Base-by-base conservation (phyloP, 169 alveolate genomes). In the Eimeria zaria region DNA sequence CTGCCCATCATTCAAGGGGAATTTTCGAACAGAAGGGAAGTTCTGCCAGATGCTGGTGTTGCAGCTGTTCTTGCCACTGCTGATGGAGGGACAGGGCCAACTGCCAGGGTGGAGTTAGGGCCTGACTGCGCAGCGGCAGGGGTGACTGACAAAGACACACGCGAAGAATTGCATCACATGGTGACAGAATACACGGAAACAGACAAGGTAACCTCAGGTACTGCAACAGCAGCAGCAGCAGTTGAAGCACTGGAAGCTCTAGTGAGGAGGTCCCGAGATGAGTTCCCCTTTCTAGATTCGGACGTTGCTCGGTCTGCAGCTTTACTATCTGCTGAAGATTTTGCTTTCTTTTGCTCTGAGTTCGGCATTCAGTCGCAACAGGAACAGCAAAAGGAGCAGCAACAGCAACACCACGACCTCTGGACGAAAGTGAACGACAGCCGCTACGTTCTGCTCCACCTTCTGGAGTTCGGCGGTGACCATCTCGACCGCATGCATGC, bases 381-480 rank as follows among this genome's bases (percentile, higher is more conserved):
- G 88, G 69, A 44, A 30, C 67, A 30, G 48, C 88, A 78, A 67
- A 64, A 44, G 18, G 48, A 30, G 48, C 73, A 41, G 83, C 92
- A 84, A 1, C 41, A 74, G 22, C 85, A 74, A 24, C 16, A 0
- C 46, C 69, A 51, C 88, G 74, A 76, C 69, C 36, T 83, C 33
- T 53, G 91, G 91, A 53, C 8, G 33, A 62, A 64, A 30, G 94
- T 62, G n/a, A 44, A 44, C 60, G 81, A 41, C 30, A 69, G 78
- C 46, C 91, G 97, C 73, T 95, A 80, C 89, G 96, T 95, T 16
- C 83, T 84, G 51, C 87, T 95, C n/a, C 97, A 95, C 60, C 76
- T 95, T 46, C 41, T 87, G 69, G 97, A 95, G 71, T 58, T 95
- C 7, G 97, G 97, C 16, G 97, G 97, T 39, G 96, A 95, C 76